A percentile compares a stretch with the other conserved stretches of the same genome.
Evolutionary conservation across 495 filamentous ascomycete species (phyloP).

Genomic region (Penicillium paradoxum): DNA sequence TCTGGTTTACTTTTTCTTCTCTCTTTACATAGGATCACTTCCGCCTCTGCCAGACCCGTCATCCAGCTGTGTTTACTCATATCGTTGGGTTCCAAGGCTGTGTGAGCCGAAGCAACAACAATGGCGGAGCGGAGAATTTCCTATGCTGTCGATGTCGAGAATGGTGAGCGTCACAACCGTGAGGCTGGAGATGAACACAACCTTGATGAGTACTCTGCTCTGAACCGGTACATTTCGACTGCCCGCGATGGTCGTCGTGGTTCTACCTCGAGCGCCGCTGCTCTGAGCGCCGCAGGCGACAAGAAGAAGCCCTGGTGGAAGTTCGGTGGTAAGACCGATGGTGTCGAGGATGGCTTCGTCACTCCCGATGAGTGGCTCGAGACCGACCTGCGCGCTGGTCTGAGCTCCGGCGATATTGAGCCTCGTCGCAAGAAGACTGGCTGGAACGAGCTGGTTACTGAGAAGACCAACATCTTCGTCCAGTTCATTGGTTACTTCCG

Average conservation of each 20-base stretch:
- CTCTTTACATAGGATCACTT: conserved; percentile 36
- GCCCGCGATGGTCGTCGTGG: conserved; percentile 57
- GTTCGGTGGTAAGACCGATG: conserved; percentile 48
- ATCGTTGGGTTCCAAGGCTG: conserved; percentile 41
- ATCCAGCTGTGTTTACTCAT: conserved; percentile 37
- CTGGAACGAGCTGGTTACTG: conserved; percentile 69
- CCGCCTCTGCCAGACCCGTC: conserved; percentile 44
- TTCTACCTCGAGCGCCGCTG: conserved; percentile 49
- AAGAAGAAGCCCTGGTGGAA: conserved; percentile 53
- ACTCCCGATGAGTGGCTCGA: conserved; percentile 68
- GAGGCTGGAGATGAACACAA: conserved; percentile 27
- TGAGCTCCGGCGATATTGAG: conserved; percentile 56
- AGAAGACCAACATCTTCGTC: conserved; percentile 72
- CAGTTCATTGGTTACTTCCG: conserved; percentile 77
- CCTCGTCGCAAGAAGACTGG: conserved; percentile 60
- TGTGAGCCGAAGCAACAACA: conserved; percentile 45
- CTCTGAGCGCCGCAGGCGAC: conserved; percentile 30
- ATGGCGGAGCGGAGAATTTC: conserved; percentile 52
- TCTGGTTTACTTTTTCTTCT: conserved; percentile 20
- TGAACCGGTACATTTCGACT: conserved; percentile 63
- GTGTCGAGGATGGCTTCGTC: conserved; percentile 43
- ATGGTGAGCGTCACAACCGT: conserved; percentile 40
- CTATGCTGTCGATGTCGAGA: conserved; percentile 51
- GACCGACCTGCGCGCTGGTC: conserved; percentile 62
- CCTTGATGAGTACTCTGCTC: conserved; percentile 50